Evolutionary conservation across 441 rosid species (phyloP).

Genomic region (Gossypium lobatum): DNA sequence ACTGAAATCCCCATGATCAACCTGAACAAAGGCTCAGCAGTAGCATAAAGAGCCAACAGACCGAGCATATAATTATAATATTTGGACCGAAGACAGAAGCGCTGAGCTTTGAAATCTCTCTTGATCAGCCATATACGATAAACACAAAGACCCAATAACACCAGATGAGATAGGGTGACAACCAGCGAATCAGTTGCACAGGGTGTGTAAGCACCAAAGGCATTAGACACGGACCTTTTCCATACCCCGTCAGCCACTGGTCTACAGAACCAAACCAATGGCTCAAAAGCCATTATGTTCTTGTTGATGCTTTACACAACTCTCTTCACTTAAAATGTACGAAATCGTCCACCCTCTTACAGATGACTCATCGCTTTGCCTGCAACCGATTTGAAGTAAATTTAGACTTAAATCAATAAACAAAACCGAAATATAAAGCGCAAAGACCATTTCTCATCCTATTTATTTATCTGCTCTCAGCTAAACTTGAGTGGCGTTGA

Average conservation of each 20-base stretch:
- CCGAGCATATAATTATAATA: conserved; percentile 61
- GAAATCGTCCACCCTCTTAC: conserved; percentile 17
- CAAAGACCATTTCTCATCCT: neutral
- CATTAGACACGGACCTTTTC: conserved; percentile 68
- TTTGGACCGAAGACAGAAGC: conserved; percentile 70
- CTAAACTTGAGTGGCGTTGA: conserved; percentile 7
- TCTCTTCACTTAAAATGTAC: conserved; percentile 19
- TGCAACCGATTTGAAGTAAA: conserved; percentile 17
- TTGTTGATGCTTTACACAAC: conserved; percentile 11
- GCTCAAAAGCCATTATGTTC: conserved; percentile 62
- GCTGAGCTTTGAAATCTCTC: conserved; percentile 56
- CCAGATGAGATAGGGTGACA: conserved; percentile 56
- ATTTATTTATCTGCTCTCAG: neutral
- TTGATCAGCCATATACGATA: conserved; percentile 72
- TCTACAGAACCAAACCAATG: conserved; percentile 77
- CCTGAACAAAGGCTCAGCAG: conserved; percentile 83
- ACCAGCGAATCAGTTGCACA: conserved; percentile 82
- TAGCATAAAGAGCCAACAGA: conserved; percentile 59
- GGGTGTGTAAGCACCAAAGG: conserved; percentile 92
- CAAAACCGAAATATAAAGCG: neutral
- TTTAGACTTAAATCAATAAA: neutral
- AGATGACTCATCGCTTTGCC: conserved; percentile 12
- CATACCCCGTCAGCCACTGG: conserved; percentile 76
- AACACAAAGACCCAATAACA: conserved; percentile 57
- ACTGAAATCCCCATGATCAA: conserved; percentile 76